Conservation (phyloP, 2,329 filamentous ascomycete genomes). For the Akanthomyces lecanii region DNA sequence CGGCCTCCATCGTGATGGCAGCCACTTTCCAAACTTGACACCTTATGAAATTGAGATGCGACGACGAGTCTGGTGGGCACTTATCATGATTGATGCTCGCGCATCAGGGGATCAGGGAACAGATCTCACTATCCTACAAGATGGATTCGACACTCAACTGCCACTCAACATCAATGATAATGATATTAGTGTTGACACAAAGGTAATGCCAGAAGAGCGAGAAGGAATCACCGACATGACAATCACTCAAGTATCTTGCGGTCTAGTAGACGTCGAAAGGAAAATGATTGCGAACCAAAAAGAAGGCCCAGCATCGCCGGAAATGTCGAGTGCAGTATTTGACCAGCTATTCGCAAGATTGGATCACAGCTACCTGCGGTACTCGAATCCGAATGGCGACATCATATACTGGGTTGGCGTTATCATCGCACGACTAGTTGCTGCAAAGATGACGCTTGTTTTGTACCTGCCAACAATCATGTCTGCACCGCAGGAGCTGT, state of each 20-base stretch:
- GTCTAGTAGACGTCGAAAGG: conserved; percentile 33
- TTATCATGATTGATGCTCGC: conserved; percentile 56
- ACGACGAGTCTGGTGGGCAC: conserved; percentile 58
- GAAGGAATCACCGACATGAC: conserved; percentile 52
- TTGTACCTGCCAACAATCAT: conserved; percentile 51
- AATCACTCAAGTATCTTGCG: conserved; percentile 34
- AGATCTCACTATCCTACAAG: conserved; percentile 42
- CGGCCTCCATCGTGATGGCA: conserved; percentile 55
- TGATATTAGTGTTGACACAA: conserved; percentile 46
- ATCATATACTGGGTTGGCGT: conserved; percentile 37
- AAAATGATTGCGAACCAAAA: conserved; percentile 33
- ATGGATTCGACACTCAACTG: conserved; percentile 48
- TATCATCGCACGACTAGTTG: conserved; percentile 40
- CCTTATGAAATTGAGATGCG: conserved; percentile 61
- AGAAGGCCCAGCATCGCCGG: conserved; percentile 27
- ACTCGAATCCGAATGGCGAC: conserved; percentile 29
- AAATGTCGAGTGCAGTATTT: conserved; percentile 42
- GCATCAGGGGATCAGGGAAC: conserved; percentile 57
- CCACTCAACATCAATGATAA: conserved; percentile 56
- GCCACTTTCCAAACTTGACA: conserved; percentile 45
- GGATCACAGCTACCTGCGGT: conserved; percentile 40
- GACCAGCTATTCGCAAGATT: conserved; percentile 41
- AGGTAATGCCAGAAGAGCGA: conserved; percentile 42
- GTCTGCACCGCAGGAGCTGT: conserved; percentile 32
- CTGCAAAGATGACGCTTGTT: conserved; percentile 51